A percentile compares a stretch with the other conserved stretches of the same genome.
Conservation (phyloP, 257 asterid genomes). For the Paraleonurus japonicus region DNA sequence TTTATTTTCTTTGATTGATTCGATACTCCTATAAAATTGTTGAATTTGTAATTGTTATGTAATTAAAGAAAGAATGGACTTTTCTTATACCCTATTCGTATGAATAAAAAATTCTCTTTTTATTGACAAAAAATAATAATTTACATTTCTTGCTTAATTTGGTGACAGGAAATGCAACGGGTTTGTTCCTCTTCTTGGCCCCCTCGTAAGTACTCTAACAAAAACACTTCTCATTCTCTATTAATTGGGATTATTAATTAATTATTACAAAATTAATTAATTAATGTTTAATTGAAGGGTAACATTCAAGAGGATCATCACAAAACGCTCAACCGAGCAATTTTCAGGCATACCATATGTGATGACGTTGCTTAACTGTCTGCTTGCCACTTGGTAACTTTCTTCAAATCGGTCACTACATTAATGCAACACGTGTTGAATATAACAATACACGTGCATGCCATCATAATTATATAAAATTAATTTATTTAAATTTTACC, state of each 20-base stretch:
- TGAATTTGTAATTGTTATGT: too few species aligned
- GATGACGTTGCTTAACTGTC: constrained; percentile 63
- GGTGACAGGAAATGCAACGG: constrained; percentile 65
- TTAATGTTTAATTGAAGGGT: constrained; percentile 31
- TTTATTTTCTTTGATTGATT: too few species aligned
- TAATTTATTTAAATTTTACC: not conserved
- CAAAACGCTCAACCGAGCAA: constrained; percentile 52
- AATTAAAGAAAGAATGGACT: too few species aligned
- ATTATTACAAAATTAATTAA: not conserved
- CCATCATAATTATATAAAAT: not conserved
- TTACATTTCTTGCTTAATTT: not conserved
- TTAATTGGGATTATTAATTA: too few species aligned
- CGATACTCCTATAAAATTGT: too few species aligned
- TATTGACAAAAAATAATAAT: too few species aligned
- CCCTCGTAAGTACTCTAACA: constrained; percentile 51
- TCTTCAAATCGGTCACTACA: not conserved
- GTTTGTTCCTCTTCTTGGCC: constrained; percentile 76
- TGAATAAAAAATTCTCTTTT: too few species aligned
- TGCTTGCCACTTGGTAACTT: constrained; percentile 54
- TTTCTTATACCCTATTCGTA: too few species aligned
- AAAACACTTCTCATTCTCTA: too few species aligned
- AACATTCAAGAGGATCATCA: constrained; percentile 60
- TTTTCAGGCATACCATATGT: constrained; percentile 73
- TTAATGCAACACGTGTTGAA: not conserved
- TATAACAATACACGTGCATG: not conserved